Percentiles rank a stretch among this genome's conserved stretches.
Conservation (phyloP, 306 rosid genomes). For the Arachis hypogaea region DNA sequence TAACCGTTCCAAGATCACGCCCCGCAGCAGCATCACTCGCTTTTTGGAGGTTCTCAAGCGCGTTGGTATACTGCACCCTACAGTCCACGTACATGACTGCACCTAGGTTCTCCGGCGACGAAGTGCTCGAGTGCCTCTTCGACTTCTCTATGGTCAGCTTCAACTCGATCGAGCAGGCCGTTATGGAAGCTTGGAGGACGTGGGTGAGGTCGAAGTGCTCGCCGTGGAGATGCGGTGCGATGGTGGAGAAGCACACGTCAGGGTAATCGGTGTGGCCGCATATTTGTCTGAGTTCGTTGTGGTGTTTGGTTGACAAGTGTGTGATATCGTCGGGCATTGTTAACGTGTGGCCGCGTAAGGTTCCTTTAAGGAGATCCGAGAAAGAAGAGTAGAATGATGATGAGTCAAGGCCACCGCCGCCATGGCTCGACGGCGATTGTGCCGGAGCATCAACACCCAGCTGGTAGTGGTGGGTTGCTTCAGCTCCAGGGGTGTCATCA, state of each 20-base stretch:
- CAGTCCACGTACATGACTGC: background rate
- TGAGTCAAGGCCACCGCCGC: no score
- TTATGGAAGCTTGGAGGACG: constrained; percentile 28
- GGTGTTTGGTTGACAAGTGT: background rate
- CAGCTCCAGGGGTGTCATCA: background rate
- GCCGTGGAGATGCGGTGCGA: background rate
- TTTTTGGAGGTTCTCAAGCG: background rate
- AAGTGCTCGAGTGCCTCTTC: background rate
- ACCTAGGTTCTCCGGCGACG: background rate
- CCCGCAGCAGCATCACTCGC: background rate
- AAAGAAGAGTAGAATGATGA: background rate
- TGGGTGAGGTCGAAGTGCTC: background rate
- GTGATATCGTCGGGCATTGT: background rate
- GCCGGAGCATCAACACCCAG: no score
- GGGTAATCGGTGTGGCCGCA: constrained; percentile 42
- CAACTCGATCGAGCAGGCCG: constrained; percentile 11
- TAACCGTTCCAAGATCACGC: constrained; percentile 31
- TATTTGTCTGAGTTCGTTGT: background rate
- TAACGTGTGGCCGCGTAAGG: background rate
- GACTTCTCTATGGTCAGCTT: background rate
- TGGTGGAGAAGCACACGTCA: constrained; percentile 1
- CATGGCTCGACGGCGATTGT: no score
- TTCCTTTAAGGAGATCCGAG: constrained; percentile 28
- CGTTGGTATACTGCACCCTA: constrained; percentile 2
- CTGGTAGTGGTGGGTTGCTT: background rate